Evolutionary conservation across 2,329 filamentous ascomycete genomes (phyloP).

Genomic region (Fusarium xyrophilum): DNA sequence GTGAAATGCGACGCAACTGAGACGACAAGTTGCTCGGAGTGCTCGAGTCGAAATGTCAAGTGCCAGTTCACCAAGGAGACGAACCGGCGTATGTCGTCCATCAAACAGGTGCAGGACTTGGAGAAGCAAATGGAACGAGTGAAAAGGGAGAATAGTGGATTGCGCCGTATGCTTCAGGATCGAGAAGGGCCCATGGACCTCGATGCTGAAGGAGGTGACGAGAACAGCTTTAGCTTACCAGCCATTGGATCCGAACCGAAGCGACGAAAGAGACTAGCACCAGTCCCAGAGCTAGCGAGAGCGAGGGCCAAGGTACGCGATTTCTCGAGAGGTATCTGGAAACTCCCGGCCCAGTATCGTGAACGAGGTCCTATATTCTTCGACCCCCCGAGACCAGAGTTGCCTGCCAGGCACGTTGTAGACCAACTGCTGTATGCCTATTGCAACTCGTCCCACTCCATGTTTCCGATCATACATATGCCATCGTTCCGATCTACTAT

Average conservation of each 20-base stretch:
- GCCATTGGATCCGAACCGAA: slow-evolving; percentile 71
- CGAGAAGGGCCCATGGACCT: slow-evolving; percentile 58
- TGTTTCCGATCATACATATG: slow-evolving; percentile 89
- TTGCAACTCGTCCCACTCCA: slow-evolving; percentile 76
- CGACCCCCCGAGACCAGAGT: slow-evolving; percentile 63
- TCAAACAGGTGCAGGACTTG: slow-evolving; percentile 97
- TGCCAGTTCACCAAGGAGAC: slow-evolving; percentile 99
- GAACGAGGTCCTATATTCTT: slow-evolving; percentile 56
- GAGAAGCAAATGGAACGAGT: slow-evolving; percentile 87
- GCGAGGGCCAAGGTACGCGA: slow-evolving; percentile 76
- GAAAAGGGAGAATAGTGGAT: slow-evolving; percentile 77
- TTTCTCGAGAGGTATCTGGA: slow-evolving; percentile 80
- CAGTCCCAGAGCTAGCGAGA: slow-evolving; percentile 72
- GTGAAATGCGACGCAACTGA: slow-evolving; percentile 96
- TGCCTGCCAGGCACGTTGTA: slow-evolving; percentile 74
- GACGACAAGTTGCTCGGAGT: slow-evolving; percentile 95
- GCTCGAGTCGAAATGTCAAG: slow-evolving; percentile 93
- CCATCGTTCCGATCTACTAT: slow-evolving; percentile 79
- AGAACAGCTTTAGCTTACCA: slow-evolving; percentile 64
- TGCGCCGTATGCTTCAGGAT: slow-evolving; percentile 69
- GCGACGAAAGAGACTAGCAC: slow-evolving; percentile 65
- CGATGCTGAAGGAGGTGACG: slow-evolving; percentile 56
- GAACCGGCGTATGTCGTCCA: slow-evolving; percentile 97
- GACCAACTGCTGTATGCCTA: slow-evolving; percentile 80
- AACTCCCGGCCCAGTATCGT: slow-evolving; percentile 74